Percentiles rank a stretch among this genome's conserved stretches.
phyloP scores from a whole-genome alignment of 495 filamentous ascomycete species.

The Podospora didyma region DNA sequence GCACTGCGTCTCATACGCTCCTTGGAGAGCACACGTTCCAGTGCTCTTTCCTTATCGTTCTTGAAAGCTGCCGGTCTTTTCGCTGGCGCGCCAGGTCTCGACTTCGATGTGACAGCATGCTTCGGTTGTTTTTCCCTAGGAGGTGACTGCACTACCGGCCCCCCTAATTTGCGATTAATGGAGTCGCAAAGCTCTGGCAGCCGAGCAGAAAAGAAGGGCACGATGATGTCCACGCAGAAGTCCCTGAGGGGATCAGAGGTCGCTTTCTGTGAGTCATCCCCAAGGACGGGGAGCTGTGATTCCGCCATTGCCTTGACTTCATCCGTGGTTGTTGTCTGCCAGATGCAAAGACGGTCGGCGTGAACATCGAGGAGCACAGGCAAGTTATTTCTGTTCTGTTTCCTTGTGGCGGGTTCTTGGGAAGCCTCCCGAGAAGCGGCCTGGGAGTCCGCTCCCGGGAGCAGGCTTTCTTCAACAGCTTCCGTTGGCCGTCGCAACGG shows the following conservation, averaged over 20 bases:
- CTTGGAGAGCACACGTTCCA: constrained; percentile 71
- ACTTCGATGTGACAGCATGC: constrained; percentile 26
- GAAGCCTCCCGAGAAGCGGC: constrained; percentile 17
- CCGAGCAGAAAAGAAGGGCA: constrained; percentile 86
- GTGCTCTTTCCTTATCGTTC: constrained; percentile 53
- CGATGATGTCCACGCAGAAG: constrained; percentile 89
- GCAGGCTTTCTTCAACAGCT: constrained; percentile 33
- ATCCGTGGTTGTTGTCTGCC: constrained; percentile 76
- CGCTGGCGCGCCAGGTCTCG: constrained; percentile 52
- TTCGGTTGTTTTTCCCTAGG: constrained; percentile 48
- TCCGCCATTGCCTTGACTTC: constrained; percentile 51
- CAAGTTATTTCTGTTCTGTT: constrained; percentile 39
- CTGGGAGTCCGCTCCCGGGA: constrained; percentile 33
- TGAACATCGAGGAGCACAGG: constrained; percentile 72
- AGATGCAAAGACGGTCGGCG: constrained; percentile 89
- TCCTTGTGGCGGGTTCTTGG: constrained; percentile 29
- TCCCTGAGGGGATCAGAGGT: constrained; percentile 45
- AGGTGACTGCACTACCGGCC: constrained; percentile 62
- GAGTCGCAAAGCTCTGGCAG: constrained; percentile 74
- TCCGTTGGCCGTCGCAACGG: constrained; percentile 37
- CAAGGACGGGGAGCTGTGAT: constrained; percentile 28
- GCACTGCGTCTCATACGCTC: constrained; percentile 52
- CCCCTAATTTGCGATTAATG: constrained; percentile 84
- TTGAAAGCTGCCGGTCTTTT: constrained; percentile 49
- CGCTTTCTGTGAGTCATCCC: constrained; percentile 25